phyloP scores from a whole-genome alignment of 148 eudicot species.

The Dianthus caryophyllus region DNA sequence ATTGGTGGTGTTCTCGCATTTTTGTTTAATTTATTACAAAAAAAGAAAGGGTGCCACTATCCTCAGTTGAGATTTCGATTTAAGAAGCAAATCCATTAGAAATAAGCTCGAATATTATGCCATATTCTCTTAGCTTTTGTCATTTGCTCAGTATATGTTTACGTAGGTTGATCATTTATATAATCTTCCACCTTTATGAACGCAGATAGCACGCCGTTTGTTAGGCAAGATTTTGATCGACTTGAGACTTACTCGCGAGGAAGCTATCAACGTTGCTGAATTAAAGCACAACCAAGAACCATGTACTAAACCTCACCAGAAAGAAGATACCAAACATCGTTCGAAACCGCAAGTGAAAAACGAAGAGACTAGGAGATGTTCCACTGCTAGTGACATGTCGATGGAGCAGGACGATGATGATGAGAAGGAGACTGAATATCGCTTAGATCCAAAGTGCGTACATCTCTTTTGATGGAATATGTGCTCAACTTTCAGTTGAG shows the following conservation, averaged over 20 bases:
- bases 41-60: neutral
- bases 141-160: neutral
- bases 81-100: neutral
- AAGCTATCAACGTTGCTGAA: slow-evolving; percentile 79
- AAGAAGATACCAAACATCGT: slow-evolving; percentile 47
- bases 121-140: neutral
- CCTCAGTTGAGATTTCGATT: neutral
- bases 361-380: slow-evolving; percentile 51
- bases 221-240: slow-evolving; percentile 91
- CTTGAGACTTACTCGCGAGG: slow-evolving; percentile 91
- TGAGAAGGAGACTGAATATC: slow-evolving; percentile 88
- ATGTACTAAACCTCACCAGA: slow-evolving; percentile 32
- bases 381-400: slow-evolving; percentile 60
- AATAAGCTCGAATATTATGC: neutral
- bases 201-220: slow-evolving; percentile 92
- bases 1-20: neutral
- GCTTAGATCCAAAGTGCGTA: slow-evolving; percentile 88
- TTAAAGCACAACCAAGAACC: slow-evolving; percentile 55
- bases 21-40: slow-evolving; percentile 1
- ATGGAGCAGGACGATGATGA: slow-evolving; percentile 87
- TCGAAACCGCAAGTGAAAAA: slow-evolving; percentile 43
- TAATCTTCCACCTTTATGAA: neutral
- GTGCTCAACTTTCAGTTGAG: neutral
- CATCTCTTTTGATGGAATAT: neutral
- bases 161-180: neutral